Conservation (phyloP, 2,329 filamentous ascomycete species). For the Geosmithia morbida region DNA sequence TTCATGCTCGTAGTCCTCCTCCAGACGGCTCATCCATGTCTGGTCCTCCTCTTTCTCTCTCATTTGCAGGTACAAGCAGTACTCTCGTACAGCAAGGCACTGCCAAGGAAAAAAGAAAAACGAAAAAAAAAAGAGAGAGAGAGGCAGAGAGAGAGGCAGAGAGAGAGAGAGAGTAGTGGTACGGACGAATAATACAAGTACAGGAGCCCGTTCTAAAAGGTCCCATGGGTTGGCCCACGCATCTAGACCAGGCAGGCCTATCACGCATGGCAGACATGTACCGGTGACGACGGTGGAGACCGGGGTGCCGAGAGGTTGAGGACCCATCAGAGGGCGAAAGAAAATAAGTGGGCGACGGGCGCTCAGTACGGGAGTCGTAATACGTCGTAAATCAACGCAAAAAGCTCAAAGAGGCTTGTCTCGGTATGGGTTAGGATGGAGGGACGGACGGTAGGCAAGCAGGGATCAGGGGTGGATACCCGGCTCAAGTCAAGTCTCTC, state of each 20-base stretch:
- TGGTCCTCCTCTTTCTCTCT: no score
- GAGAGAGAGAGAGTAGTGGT: no score
- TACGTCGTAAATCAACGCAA: conserved; percentile 2
- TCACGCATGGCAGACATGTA: conserved; percentile 1
- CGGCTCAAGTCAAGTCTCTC: conserved; percentile 2
- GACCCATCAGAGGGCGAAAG: no score
- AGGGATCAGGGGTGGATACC: conserved; percentile 2
- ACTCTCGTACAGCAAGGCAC: no score
- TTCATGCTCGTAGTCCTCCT: neutral
- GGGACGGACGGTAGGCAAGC: conserved; percentile 2
- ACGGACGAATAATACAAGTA: neutral
- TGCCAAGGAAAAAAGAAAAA: no score
- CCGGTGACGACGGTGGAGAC: conserved; percentile 6
- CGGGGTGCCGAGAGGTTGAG: conserved; percentile 6
- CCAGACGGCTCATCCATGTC: no score
- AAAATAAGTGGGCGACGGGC: conserved; percentile 4
- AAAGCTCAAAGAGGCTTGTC: conserved; percentile 2
- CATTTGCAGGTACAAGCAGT: no score
- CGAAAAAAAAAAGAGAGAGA: no score
- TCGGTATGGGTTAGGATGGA: conserved; percentile 5
- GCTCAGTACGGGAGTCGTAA: no score
- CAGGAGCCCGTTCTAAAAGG: no score
- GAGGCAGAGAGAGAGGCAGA: no score
- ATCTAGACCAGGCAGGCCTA: neutral
- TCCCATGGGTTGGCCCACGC: neutral